Evolutionary conservation across 257 asterid species (phyloP), one percentile per base, ranked within the genome.

Genomic region (Solanum infundibuliforme): DNA sequence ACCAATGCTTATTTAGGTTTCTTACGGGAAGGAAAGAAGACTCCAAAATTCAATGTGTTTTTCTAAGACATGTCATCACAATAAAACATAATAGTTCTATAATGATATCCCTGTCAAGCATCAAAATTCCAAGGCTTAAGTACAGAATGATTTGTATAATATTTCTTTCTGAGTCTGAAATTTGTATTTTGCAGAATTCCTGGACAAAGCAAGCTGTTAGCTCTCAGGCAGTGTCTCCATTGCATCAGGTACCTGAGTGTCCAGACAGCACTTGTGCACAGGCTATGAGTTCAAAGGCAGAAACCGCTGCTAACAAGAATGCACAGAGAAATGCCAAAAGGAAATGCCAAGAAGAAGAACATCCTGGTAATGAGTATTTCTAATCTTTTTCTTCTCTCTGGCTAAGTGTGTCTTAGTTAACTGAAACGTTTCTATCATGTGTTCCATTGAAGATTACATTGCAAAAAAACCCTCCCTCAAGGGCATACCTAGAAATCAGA

Each of bases 201-300:
- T 95, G 98, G 98, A 94, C 95, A 60, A 94, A 95, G 88, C 95
- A 93, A 88, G 98, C 93, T 89, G 95, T 92, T 71, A 90, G 94
- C 94, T 90, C 95, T 88, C 92, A 88, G 92, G 91, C 90, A 89
- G 83, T 87, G 73, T 92, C 94, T 87, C 95, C 95, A 87, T 65
- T 86, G 87, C 89, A 92, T 90, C 94, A 91, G 87, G 91, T 87
- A 60, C 91, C 91, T 83, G 95, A 92, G 90, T 84, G 90, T 83
- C 93, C 90, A 79, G 96, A 91, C 81, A 93, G 96, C 89, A 91
- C 92, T 13, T 92, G 93, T 83, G 98, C 96, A 41, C 98, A 91
- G 91, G 96, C 91, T 90, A 90, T 87, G 86, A 93, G 90, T 77
- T 90, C 96, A 89, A 90, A 90, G 87, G 93, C 93, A 81, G 95